These are phyloP conservation scores for Gloeostereum incarnatum DNA, from an alignment of 768 basidiomycete genomes.

Conservation along the genomic window DNA sequence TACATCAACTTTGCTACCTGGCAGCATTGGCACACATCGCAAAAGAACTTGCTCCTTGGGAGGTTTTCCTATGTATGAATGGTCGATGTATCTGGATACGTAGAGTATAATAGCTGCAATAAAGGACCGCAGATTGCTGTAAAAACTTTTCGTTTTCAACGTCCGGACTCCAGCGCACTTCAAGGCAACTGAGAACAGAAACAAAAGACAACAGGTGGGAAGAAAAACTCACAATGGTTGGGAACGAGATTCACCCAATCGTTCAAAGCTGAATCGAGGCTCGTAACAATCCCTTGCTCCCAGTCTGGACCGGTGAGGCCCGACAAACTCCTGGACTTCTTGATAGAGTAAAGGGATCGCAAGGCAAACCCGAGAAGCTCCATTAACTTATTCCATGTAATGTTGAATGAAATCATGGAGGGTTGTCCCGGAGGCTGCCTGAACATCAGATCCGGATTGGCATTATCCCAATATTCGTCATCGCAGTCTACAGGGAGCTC, in stretches of 20 bases:
- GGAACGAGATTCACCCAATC: conserved; percentile 38
- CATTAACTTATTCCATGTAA: not conserved
- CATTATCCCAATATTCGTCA: conserved; percentile 64
- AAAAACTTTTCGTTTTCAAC: not conserved
- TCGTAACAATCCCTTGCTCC: too few species aligned
- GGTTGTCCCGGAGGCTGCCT: conserved; percentile 54
- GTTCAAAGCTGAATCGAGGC: conserved; percentile 39
- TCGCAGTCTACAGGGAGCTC: conserved; percentile 55
- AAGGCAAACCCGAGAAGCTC: not conserved
- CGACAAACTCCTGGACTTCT: not conserved
- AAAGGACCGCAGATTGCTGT: conserved; percentile 1
- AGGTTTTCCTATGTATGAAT: not conserved
- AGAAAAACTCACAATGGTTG: conserved; percentile 18
- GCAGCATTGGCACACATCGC: conserved; percentile 1
- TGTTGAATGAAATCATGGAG: conserved; percentile 37
- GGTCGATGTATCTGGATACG: conserved; percentile 1
- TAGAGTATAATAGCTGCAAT: not conserved
- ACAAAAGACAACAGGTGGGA: too few species aligned
- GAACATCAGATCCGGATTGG: conserved; percentile 47
- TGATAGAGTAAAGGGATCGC: conserved; percentile 4
- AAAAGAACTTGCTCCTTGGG: not conserved
- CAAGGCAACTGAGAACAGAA: not conserved
- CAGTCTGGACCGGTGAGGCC: not conserved
- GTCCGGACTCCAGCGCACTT: conserved; percentile 2
- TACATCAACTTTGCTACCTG: too few species aligned